phyloP scores from a whole-genome alignment of 2,329 filamentous ascomycete species.

The Chlorencoelia australis region DNA sequence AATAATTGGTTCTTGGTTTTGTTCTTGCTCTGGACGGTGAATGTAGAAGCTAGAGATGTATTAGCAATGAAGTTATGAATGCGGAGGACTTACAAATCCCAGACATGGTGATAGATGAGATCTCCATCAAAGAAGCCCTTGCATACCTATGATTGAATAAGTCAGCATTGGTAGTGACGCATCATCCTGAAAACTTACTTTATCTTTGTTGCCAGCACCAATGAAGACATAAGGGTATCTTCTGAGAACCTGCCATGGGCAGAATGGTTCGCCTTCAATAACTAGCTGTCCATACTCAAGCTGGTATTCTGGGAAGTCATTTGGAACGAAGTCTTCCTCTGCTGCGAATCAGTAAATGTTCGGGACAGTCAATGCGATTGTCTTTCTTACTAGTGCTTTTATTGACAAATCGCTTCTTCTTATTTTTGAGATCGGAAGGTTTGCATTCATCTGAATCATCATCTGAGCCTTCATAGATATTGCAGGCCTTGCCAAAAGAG shows the following conservation, averaged over 20 bases:
- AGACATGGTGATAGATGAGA: conserved; percentile 49
- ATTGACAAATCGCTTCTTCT: too few relatives aligned
- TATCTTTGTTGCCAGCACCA: conserved; percentile 40
- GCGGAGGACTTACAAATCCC: conserved; percentile 59
- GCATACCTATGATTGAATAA: background rate
- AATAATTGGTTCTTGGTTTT: conserved; percentile 44
- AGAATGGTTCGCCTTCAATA: conserved; percentile 30
- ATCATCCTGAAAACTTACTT: too few relatives aligned
- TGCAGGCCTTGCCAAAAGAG: too few relatives aligned
- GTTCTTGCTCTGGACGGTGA: conserved; percentile 37
- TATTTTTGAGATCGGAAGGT: too few relatives aligned
- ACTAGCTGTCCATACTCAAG: conserved; percentile 21
- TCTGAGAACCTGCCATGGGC: conserved; percentile 42
- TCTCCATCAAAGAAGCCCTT: conserved; percentile 38
- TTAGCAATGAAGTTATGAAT: background rate
- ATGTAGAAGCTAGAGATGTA: conserved; percentile 51
- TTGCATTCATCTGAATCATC: too few relatives aligned
- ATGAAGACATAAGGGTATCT: conserved; percentile 52
- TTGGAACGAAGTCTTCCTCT: conserved; percentile 2
- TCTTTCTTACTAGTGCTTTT: too few relatives aligned
- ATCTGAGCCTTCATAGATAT: too few relatives aligned
- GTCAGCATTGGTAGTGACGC: background rate
- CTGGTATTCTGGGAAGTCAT: conserved; percentile 10
- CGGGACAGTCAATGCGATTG: too few relatives aligned
- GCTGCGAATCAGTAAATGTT: too few relatives aligned